Conservation (phyloP, 2,329 filamentous ascomycete species). For the Fusarium sororula region DNA sequence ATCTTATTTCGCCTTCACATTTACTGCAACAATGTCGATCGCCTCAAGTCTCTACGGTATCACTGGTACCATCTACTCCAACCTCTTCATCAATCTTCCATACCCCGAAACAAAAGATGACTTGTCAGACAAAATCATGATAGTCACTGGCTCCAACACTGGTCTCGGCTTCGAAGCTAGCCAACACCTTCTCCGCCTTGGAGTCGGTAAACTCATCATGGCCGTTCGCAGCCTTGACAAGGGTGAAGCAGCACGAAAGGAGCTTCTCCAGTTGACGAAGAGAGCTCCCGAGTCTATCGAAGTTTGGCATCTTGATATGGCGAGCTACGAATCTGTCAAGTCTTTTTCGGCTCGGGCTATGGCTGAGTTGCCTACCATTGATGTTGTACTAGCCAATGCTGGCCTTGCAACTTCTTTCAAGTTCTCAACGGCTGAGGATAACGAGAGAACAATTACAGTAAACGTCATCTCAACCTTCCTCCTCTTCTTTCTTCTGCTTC, state of each 20-base stretch:
- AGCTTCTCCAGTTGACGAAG: conserved; percentile 38
- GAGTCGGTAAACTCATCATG: conserved; percentile 48
- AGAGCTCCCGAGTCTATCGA: conserved; percentile 43
- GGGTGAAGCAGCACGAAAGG: conserved; percentile 52
- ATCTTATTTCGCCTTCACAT: rapidly evolving
- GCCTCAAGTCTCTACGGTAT: conserved; percentile 26
- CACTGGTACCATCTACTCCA: conserved; percentile 15
- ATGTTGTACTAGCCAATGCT: conserved; percentile 55
- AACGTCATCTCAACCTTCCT: conserved; percentile 41
- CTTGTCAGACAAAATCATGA: conserved; percentile 43
- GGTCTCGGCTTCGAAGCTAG: conserved; percentile 53
- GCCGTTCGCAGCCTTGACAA: conserved; percentile 49
- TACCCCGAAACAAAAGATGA: conserved; percentile 24
- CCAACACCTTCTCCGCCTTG: conserved; percentile 46
- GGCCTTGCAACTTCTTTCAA: conserved; percentile 50
- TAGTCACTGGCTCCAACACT: conserved; percentile 54
- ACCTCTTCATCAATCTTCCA: conserved; percentile 37
- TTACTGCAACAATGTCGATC: conserved; percentile 10
- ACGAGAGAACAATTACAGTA: conserved; percentile 58
- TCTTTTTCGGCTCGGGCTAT: conserved; percentile 46
- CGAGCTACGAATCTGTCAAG: conserved; percentile 55
- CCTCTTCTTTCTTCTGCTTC: conserved; percentile 30
- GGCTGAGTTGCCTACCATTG: conserved; percentile 50
- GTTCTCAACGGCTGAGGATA: conserved; percentile 52
- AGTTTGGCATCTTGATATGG: conserved; percentile 60